Base-by-base conservation (phyloP, 2,329 filamentous ascomycete species). In the Coniochaeta sp. region DNA sequence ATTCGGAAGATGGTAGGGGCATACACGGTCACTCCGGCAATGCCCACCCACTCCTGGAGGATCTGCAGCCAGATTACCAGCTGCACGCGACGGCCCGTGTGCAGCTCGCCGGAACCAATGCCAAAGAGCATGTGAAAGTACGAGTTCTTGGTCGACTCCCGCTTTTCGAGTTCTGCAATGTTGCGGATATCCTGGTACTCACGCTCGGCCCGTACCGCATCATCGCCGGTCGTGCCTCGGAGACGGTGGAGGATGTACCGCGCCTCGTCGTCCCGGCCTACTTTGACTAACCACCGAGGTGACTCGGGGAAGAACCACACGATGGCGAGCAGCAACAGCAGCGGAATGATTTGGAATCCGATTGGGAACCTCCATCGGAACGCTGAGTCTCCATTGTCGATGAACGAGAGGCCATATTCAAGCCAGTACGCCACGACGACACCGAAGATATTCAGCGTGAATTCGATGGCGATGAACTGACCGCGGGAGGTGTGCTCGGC, bases 61-160 rank as follows among this genome's bases (percentile, higher is more conserved):
- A 89, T 87, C 72, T 89, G 86, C 8, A 90, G 76, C 86, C 87
- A 90, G 34, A 90, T 79, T 2, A 88, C 86, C 1, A 90, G 78
- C 66, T 89, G 86, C 0, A 89, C 86, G 6, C 88, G 82, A 1
- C 88, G 79, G 0, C 82, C 88, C 0, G 83, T 87, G 63, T 90
- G 87, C 7, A 90, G 71, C 58, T 88, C 84, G 0, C 81, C 87
- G 0, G 85, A 87, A 2, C 84, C 85, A 59, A 83, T 80, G 1
- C 86, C 86, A 58, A 88, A 85, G 1, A 90, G 72, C 87, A 90
- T 90, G 57, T 82, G 76, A 2, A 82, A 67, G 65, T 90, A 90
- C 0, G 81, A 84, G 57, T 83, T 83, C 28, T 80, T 76, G 14
- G 77, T 75, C 3, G 81, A 77, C 58, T 82, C 81, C 65, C 88